Conservation (phyloP, 345 rosid genomes). For the Nasturtium officinale region DNA sequence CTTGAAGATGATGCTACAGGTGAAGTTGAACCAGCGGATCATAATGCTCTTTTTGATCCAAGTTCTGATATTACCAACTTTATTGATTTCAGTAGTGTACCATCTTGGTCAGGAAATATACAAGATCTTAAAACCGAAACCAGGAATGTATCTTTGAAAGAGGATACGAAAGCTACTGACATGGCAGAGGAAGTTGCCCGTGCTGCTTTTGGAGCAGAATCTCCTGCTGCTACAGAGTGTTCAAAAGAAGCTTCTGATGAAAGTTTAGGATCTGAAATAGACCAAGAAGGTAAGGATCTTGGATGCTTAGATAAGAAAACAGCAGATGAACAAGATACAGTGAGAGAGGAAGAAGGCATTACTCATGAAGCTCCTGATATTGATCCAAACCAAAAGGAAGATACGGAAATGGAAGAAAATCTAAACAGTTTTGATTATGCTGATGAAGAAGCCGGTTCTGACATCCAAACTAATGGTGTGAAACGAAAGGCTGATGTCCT, state of each 20-base stretch:
- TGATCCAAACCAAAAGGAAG: constrained; percentile 31
- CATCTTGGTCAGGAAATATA: constrained; percentile 47
- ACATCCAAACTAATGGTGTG: constrained; percentile 50
- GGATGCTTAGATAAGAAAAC: constrained; percentile 7
- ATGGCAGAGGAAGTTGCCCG: constrained; percentile 33
- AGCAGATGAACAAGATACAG: constrained; percentile 20
- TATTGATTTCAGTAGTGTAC: constrained; percentile 49
- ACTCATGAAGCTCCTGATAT: constrained; percentile 30
- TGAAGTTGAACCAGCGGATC: constrained; percentile 44
- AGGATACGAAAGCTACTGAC: constrained; percentile 29
- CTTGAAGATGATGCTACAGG: constrained; percentile 40
- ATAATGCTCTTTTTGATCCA: constrained; percentile 45
- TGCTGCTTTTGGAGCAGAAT: neutral
- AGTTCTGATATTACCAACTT: constrained; percentile 42
- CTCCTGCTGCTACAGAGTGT: constrained; percentile 12
- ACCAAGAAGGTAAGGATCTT: constrained; percentile 23
- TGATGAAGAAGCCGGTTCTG: constrained; percentile 48
- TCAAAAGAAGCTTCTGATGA: constrained; percentile 14
- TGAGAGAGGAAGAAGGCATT: constrained; percentile 27
- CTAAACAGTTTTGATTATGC: constrained; percentile 38
- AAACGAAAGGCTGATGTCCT: constrained; percentile 59
- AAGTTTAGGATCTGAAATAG: constrained; percentile 22
- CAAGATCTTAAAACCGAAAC: constrained; percentile 41
- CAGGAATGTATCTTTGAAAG: constrained; percentile 24
- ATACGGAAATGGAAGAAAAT: constrained; percentile 41